Conservation (phyloP, 169 alveolate species). For the Plasmodium reichenowi region DNA sequence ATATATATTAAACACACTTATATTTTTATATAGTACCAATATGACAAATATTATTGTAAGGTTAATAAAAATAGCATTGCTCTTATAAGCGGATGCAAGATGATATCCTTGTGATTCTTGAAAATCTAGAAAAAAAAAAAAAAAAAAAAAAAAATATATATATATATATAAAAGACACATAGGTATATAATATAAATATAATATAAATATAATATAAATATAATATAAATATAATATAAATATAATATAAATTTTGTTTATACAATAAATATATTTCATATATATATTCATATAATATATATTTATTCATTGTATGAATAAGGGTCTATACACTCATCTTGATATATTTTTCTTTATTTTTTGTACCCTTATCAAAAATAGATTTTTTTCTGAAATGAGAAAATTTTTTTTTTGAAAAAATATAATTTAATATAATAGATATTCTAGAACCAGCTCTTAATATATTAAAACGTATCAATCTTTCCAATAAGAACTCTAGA, state of each 20-base stretch:
- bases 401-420: constrained; percentile 80
- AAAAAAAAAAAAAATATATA: constrained; percentile 3
- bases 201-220: no score
- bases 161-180: background rate
- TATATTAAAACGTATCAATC: constrained; percentile 80
- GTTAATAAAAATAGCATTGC: constrained; percentile 46
- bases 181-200: background rate
- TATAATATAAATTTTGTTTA: no score
- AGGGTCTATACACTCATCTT: background rate
- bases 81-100: constrained; percentile 21
- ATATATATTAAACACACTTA: background rate
- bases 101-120: constrained; percentile 5
- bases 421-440: constrained; percentile 85
- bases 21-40: constrained; percentile 13
- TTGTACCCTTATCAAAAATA: constrained; percentile 44
- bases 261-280: background rate
- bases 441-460: constrained; percentile 90
- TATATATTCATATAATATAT: background rate
- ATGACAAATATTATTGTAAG: constrained; percentile 26
- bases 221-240: no score
- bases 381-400: constrained; percentile 52
- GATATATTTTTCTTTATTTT: background rate
- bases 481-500: constrained; percentile 75
- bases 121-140: constrained; percentile 5
- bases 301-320: background rate